Percentiles rank a stretch among this genome's conserved stretches.
These are phyloP conservation scores for Pyrenochaeta sp. DNA, from an alignment of 2,329 filamentous ascomycete species.

Conservation along the genomic window DNA sequence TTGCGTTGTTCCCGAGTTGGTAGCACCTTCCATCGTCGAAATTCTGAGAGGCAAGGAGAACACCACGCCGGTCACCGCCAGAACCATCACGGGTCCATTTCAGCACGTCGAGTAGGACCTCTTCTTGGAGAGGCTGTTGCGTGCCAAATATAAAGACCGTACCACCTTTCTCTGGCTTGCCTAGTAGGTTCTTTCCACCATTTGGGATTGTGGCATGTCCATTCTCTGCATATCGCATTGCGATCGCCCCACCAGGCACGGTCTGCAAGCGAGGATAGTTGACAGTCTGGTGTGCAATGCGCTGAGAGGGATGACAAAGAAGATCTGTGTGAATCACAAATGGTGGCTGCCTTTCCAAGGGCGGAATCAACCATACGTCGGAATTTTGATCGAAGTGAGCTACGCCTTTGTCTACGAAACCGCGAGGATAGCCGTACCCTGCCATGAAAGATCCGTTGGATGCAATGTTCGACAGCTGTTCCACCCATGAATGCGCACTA, in stretches of 20 bases:
- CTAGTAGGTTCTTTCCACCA: neutral
- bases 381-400: conserved; percentile 3
- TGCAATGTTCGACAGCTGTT: conserved; percentile 4
- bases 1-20: conserved; percentile 67
- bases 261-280: conserved; percentile 5
- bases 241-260: neutral
- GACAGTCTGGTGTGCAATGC: conserved; percentile 8
- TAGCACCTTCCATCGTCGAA: conserved; percentile 89
- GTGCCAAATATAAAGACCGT: conserved; percentile 11
- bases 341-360: neutral
- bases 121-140: conserved; percentile 1
- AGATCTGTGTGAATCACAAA: neutral
- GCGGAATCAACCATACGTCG: conserved; percentile 1
- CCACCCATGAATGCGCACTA: conserved; percentile 1
- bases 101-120: conserved; percentile 5
- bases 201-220: conserved; percentile 2
- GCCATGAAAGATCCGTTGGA: conserved; percentile 1
- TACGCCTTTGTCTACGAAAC: conserved; percentile 1
- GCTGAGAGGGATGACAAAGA: conserved; percentile 5
- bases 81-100: conserved; percentile 6
- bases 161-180: conserved; percentile 4
- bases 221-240: conserved; percentile 7
- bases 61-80: conserved; percentile 3
- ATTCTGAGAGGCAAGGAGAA: no score
- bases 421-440: conserved; percentile 4